phyloP scores from a whole-genome alignment of 2,329 filamentous ascomycete species.

The Penicillium concentricum region DNA sequence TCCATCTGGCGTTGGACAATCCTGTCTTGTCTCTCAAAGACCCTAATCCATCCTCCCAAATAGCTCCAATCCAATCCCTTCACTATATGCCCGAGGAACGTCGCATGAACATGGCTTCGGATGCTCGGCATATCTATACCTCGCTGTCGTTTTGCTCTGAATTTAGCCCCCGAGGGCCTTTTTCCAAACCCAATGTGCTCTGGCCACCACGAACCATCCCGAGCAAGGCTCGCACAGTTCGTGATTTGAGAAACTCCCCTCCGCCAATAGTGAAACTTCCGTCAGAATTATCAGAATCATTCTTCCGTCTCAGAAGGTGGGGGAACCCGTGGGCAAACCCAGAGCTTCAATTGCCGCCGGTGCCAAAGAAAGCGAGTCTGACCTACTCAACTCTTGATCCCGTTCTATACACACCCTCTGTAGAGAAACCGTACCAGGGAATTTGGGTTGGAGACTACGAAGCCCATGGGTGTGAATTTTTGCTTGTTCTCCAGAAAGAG shows the following conservation, averaged over 20 bases:
- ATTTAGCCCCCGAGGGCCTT: not conserved
- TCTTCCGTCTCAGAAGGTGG: slow-evolving; percentile 76
- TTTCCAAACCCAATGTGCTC: slow-evolving; percentile 48
- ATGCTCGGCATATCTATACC: slow-evolving; percentile 57
- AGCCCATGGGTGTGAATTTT: slow-evolving; percentile 83
- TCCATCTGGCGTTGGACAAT: slow-evolving; percentile 71
- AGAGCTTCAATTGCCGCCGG: slow-evolving; percentile 30
- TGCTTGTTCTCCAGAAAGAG: slow-evolving; percentile 76
- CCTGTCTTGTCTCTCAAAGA: slow-evolving; percentile 63
- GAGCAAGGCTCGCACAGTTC: slow-evolving; percentile 57
- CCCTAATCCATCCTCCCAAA: slow-evolving; percentile 17
- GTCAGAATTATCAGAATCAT: slow-evolving; percentile 61
- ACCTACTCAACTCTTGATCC: slow-evolving; percentile 74
- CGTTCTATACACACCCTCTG: slow-evolving; percentile 74
- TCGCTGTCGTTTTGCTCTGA: slow-evolving; percentile 65
- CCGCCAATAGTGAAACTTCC: slow-evolving; percentile 48
- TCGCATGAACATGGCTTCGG: slow-evolving; percentile 55
- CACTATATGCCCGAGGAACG: slow-evolving; percentile 39
- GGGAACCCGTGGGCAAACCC: slow-evolving; percentile 79
- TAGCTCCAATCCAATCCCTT: slow-evolving; percentile 24
- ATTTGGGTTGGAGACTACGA: slow-evolving; percentile 93
- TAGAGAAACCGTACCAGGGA: slow-evolving; percentile 77
- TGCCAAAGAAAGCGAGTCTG: slow-evolving; percentile 49
- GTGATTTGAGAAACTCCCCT: slow-evolving; percentile 47
- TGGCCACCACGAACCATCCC: slow-evolving; percentile 78